These are phyloP conservation scores for Mucor ambiguus DNA, from an alignment of 371 early-diverging fungal genomes.

Conservation along the genomic window DNA sequence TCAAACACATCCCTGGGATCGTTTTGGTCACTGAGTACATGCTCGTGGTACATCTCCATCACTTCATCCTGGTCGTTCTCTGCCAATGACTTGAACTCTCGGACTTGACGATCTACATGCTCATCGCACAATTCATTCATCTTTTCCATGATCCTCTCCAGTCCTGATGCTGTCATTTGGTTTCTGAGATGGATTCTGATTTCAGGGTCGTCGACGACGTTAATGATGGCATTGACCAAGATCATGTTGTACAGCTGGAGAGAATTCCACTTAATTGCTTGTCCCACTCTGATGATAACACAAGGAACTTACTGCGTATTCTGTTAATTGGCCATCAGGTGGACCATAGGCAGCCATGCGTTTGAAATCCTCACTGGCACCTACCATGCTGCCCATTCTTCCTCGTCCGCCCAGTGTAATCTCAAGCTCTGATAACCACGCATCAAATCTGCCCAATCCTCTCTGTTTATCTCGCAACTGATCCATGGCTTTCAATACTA, in stretches of 20 bases:
- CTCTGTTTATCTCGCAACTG: constrained; percentile 55
- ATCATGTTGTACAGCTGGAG: constrained; percentile 74
- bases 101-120: constrained; percentile 72
- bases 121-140: constrained; percentile 70
- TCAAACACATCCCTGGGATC: constrained; percentile 84
- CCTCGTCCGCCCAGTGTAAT: constrained; percentile 77
- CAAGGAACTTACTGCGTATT: constrained; percentile 61
- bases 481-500: constrained; percentile 75
- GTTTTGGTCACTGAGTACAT: constrained; percentile 74
- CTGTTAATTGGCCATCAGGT: constrained; percentile 74
- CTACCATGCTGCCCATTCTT: constrained; percentile 84
- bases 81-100: constrained; percentile 70
- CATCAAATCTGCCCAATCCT: constrained; percentile 74
- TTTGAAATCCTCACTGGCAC: constrained; percentile 76
- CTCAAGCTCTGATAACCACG: constrained; percentile 80
- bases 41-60: constrained; percentile 77
- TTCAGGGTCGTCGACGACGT: constrained; percentile 78
- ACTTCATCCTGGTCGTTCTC: constrained; percentile 82
- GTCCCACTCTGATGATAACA: neutral
- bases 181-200: constrained; percentile 77
- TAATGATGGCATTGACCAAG: constrained; percentile 82
- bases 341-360: constrained; percentile 59
- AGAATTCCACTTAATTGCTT: neutral
- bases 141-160: constrained; percentile 74
- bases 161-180: constrained; percentile 75